Evolutionary conservation across 345 rosid genomes (phyloP).

Genomic region (Noccaea caerulescens): DNA sequence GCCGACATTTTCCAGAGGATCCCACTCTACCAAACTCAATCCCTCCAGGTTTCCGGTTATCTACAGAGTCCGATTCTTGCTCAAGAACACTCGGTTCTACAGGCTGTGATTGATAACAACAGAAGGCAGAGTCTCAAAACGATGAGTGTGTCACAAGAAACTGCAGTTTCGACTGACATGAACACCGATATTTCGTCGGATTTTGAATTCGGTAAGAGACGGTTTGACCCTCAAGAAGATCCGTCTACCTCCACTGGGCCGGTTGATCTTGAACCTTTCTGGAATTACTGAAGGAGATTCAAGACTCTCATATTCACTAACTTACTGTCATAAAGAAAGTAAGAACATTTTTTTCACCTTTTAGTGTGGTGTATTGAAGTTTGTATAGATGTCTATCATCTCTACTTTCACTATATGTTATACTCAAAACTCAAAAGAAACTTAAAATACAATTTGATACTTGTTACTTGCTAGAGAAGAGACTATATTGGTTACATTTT

Average conservation of each 20-base stretch:
- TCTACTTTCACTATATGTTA: constrained; percentile 29
- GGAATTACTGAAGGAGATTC: constrained; percentile 62
- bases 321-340: constrained; percentile 36
- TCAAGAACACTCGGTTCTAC: constrained; percentile 60
- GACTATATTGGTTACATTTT: constrained; percentile 28
- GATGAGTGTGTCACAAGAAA: constrained; percentile 69
- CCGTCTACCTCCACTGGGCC: constrained; percentile 58
- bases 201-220: constrained; percentile 53
- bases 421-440: constrained; percentile 25
- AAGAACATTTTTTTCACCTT: constrained; percentile 33
- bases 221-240: constrained; percentile 51
- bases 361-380: constrained; percentile 39
- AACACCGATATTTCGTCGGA: constrained; percentile 58
- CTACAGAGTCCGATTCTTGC: constrained; percentile 44
- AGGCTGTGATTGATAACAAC: constrained; percentile 57
- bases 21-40: constrained; percentile 49
- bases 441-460: constrained; percentile 15
- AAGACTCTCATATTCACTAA: background rate
- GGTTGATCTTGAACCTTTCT: constrained; percentile 62
- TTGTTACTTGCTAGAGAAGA: constrained; percentile 19
- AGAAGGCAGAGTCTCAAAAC: constrained; percentile 52
- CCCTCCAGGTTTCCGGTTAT: constrained; percentile 38
- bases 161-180: constrained; percentile 48
- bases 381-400: constrained; percentile 38
- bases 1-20: constrained; percentile 43